Conservation (phyloP, 371 early-diverging fungal genomes). For the Dentiscutata heterogama region DNA sequence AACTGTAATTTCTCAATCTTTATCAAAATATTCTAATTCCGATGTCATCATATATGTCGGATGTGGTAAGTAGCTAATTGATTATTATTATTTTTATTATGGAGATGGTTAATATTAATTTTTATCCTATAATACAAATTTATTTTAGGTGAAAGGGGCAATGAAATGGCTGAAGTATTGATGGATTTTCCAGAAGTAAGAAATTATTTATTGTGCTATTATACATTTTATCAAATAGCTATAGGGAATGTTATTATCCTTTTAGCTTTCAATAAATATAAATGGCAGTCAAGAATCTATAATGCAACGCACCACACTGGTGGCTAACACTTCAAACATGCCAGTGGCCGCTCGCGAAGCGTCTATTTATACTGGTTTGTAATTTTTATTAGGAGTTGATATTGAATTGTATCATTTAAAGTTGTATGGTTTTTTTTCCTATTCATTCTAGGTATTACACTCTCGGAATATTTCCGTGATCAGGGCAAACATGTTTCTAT, state of each 20-base stretch:
- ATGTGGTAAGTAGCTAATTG: conserved; percentile 60
- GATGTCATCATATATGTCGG: conserved; percentile 99
- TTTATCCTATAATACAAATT: not conserved
- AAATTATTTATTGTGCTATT: not conserved
- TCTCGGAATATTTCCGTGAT: conserved; percentile 99
- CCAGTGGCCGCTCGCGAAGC: conserved; percentile 99
- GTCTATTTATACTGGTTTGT: conserved; percentile 98
- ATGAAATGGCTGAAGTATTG: conserved; percentile 99
- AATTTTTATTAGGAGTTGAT: not conserved
- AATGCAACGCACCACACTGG: conserved; percentile 99
- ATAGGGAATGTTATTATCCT: not conserved
- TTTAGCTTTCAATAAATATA: conserved; percentile 87
- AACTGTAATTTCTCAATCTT: conserved; percentile 99
- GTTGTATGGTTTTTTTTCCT: not conserved
- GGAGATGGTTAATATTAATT: not conserved
- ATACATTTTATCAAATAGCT: not conserved
- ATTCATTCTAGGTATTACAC: conserved; percentile 77
- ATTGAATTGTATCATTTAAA: not conserved
- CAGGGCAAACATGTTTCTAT: conserved; percentile 99
- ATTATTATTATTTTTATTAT: conserved; percentile 12
- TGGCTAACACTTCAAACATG: conserved; percentile 99
- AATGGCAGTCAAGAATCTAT: conserved; percentile 97
- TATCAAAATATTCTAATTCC: conserved; percentile 99
- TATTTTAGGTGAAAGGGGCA: conserved; percentile 98
- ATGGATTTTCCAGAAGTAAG: conserved; percentile 99